A percentile compares a stretch with the other conserved stretches of the same genome.
Conservation (phyloP, 495 filamentous ascomycete genomes). For the Thozetella sp. region DNA sequence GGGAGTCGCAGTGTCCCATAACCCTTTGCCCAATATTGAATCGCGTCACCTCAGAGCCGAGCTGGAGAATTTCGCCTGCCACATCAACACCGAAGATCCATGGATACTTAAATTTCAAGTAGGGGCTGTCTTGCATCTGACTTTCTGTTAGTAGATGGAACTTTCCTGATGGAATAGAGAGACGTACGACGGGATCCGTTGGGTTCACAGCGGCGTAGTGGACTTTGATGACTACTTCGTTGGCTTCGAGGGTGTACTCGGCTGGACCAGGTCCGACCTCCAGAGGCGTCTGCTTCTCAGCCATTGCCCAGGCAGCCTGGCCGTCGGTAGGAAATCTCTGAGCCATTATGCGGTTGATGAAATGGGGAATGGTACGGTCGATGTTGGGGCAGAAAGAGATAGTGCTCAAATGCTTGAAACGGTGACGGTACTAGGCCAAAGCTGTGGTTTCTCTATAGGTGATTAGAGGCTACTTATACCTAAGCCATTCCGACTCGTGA, state of each 20-base stretch:
- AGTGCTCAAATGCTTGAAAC: neutral
- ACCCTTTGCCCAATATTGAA: neutral
- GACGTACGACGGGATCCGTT: neutral
- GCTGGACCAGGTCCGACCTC: neutral
- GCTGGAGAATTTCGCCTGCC: neutral
- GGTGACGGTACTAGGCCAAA: neutral
- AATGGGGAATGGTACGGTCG: neutral
- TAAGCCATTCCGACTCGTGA: neutral
- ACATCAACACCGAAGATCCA: neutral
- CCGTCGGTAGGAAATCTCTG: neutral
- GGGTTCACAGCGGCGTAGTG: neutral
- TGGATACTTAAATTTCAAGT: neutral
- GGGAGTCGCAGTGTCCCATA: neutral
- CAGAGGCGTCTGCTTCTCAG: neutral
- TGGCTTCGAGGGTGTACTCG: neutral
- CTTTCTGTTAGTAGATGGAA: neutral
- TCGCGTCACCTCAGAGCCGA: slow-evolving; percentile 1
- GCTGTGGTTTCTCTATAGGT: neutral
- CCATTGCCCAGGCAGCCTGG: neutral
- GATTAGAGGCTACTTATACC: neutral
- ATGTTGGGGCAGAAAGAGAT: neutral
- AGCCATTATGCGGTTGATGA: neutral
- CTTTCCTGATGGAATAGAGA: neutral
- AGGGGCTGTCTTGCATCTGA: neutral
- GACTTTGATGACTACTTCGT: neutral